These are phyloP conservation scores for Suhomyces bolitotheri DNA, from an alignment of 1,139 yeast species.

Conservation along the genomic window DNA sequence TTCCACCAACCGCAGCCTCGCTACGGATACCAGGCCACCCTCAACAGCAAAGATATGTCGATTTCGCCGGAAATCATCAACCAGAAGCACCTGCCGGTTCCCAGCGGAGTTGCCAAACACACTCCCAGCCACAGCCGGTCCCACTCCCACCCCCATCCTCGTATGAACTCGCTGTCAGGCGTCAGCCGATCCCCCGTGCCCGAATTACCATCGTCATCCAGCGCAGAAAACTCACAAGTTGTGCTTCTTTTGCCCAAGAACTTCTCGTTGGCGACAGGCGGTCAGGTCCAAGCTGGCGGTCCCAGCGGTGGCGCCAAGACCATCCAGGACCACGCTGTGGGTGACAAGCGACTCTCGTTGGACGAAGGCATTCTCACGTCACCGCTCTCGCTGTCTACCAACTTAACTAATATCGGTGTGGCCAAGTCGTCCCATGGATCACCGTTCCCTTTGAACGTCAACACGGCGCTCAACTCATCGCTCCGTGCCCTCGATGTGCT, in stretches of 20 bases:
- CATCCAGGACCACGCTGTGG: conserved; percentile 1
- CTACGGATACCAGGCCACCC: conserved; percentile 17
- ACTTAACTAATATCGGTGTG: conserved; percentile 24
- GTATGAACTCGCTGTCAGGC: background rate
- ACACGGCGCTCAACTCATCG: conserved; percentile 1
- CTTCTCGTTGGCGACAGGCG: conserved; percentile 32
- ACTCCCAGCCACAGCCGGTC: background rate
- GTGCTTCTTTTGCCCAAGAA: conserved; percentile 48
- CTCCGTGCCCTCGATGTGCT: conserved; percentile 1
- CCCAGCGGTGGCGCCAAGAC: conserved; percentile 17
- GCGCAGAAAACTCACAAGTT: conserved; percentile 30
- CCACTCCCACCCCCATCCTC: background rate
- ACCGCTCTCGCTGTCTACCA: conserved; percentile 15
- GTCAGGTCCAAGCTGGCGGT: too few species aligned
- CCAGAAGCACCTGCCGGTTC: conserved; percentile 13
- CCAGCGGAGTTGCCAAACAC: conserved; percentile 1
- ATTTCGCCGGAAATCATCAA: conserved; percentile 23
- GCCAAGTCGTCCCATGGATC: conserved; percentile 13
- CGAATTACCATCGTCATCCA: background rate
- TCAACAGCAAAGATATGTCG: conserved; percentile 32
- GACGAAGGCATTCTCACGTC: conserved; percentile 27
- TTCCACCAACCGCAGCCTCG: conserved; percentile 18
- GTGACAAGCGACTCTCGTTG: conserved; percentile 29
- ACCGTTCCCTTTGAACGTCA: conserved; percentile 1
- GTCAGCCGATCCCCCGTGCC: conserved; percentile 1